A percentile compares a stretch with the other conserved stretches of the same genome.
phyloP scores from a whole-genome alignment of 163 green algal species.

The Volvox carteri region DNA sequence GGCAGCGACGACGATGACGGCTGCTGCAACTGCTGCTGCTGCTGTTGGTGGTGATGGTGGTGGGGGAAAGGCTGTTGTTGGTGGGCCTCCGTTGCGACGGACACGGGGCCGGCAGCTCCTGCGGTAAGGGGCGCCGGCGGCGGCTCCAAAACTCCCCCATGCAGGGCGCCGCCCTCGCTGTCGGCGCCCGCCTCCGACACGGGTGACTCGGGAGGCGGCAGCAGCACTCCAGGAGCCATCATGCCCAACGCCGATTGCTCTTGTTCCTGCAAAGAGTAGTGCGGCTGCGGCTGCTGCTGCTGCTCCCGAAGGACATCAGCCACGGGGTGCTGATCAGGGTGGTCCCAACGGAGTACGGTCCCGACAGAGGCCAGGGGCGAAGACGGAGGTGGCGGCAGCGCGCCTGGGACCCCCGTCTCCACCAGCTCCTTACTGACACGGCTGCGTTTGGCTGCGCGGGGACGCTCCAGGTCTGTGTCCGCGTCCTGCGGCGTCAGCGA shows the following conservation, averaged over 20 bases:
- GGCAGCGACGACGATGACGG: too few relatives aligned
- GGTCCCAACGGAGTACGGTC: not conserved
- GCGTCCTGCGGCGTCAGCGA: not conserved
- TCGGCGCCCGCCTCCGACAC: constrained; percentile 1
- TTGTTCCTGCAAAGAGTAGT: not conserved
- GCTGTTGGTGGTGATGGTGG: constrained; percentile 16
- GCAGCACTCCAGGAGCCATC: not conserved
- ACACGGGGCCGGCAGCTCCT: too few relatives aligned
- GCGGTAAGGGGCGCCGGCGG: too few relatives aligned
- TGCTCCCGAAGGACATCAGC: too few relatives aligned
- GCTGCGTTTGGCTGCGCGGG: constrained; percentile 20
- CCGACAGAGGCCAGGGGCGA: not conserved
- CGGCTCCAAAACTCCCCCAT: not conserved
- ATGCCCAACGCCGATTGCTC: not conserved
- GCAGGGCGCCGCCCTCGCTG: not conserved
- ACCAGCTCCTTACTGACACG: not conserved
- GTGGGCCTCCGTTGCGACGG: too few relatives aligned
- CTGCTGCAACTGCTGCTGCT: not conserved
- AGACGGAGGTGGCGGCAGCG: not conserved
- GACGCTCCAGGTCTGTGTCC: not conserved
- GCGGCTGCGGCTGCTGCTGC: not conserved
- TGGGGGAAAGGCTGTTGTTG: not conserved
- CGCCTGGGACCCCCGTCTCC: not conserved
- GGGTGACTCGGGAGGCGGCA: constrained; percentile 37
- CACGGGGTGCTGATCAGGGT: not conserved